These are phyloP conservation scores for Iberis amara DNA, from an alignment of 441 rosid genomes.

Conservation along the genomic window DNA sequence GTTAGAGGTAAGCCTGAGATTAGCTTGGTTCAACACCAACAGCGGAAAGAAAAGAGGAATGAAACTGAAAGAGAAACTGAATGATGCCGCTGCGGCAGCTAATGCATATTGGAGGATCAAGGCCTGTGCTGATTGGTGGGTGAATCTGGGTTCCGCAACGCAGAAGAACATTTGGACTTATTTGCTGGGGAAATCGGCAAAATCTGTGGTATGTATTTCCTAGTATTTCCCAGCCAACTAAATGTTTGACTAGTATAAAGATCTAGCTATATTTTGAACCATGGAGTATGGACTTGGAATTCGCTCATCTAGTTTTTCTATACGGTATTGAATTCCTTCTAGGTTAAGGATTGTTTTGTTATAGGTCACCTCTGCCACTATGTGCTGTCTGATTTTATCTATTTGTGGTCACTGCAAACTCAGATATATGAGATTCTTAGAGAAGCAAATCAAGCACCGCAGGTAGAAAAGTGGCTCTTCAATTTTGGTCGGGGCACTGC, in stretches of 20 bases:
- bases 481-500: conserved; percentile 36
- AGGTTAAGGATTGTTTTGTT: neutral
- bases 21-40: conserved; percentile 75
- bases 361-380: conserved; percentile 4
- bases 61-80: conserved; percentile 73
- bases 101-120: conserved; percentile 91
- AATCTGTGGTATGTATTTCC: conserved; percentile 53
- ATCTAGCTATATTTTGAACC: conserved; percentile 6
- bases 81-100: conserved; percentile 49
- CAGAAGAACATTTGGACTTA: conserved; percentile 47
- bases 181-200: conserved; percentile 63
- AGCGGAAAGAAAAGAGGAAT: conserved; percentile 68
- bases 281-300: conserved; percentile 9
- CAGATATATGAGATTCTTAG: conserved; percentile 73
- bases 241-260: neutral
- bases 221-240: neutral
- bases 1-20: conserved; percentile 80
- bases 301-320: neutral
- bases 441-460: conserved; percentile 41
- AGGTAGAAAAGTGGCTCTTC: conserved; percentile 53
- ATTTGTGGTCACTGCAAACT: conserved; percentile 12
- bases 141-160: conserved; percentile 44
- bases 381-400: conserved; percentile 3
- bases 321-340: conserved; percentile 5
- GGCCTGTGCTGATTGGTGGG: conserved; percentile 90